Evolutionary conservation across 2,329 filamentous ascomycete species (phyloP).

Genomic region (Escovopsis sp.): DNA sequence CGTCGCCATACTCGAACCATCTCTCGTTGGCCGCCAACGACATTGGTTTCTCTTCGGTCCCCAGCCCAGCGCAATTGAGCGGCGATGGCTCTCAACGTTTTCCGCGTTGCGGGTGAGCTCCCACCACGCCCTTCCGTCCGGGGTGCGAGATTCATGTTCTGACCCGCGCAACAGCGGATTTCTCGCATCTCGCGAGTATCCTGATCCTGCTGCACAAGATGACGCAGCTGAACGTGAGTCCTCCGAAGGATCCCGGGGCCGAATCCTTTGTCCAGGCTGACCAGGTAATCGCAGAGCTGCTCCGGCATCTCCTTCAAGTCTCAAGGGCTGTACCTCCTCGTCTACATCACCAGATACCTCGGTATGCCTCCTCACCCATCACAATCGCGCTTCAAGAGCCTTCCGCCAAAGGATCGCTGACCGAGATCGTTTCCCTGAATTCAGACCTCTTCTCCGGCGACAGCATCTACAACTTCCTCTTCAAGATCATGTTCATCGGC

Average conservation of each 20-base stretch:
- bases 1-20: neutral
- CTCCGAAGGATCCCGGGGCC: neutral
- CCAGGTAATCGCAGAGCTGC: slow-evolving; percentile 54
- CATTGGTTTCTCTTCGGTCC: neutral
- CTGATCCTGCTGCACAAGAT: slow-evolving; percentile 95
- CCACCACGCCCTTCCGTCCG: neutral
- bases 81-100: slow-evolving; percentile 40
- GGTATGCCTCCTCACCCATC: slow-evolving; percentile 35
- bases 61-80: slow-evolving; percentile 1
- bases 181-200: slow-evolving; percentile 90
- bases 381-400: neutral
- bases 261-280: slow-evolving; percentile 5
- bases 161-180: slow-evolving; percentile 51
- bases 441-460: slow-evolving; percentile 73
- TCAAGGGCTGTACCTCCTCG: slow-evolving; percentile 84
- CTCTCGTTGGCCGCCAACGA: no score
- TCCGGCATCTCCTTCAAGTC: slow-evolving; percentile 98
- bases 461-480: slow-evolving; percentile 81
- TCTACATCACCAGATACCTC: slow-evolving; percentile 88
- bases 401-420: neutral
- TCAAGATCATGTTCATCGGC: slow-evolving; percentile 90
- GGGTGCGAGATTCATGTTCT: slow-evolving; percentile 6
- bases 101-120: slow-evolving; percentile 40
- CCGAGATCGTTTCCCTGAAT: neutral
- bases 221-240: slow-evolving; percentile 70